Evolutionary conservation across 2,329 filamentous ascomycete genomes (phyloP).

Genomic region (Colletotrichum agaves): DNA sequence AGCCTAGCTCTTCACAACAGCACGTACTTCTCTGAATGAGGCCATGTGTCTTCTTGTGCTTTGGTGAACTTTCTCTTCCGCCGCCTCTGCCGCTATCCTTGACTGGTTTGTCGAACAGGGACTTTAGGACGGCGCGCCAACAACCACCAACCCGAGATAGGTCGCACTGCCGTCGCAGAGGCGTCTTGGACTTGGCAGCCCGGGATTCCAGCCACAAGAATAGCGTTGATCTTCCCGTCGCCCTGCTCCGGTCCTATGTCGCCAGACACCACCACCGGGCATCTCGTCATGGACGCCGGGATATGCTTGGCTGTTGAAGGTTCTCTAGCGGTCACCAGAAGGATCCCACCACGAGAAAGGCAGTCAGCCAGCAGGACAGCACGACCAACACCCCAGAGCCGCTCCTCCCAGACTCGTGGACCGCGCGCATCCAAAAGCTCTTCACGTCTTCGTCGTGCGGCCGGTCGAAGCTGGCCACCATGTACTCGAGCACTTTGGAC

Average conservation of each 20-base stretch:
- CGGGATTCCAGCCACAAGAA: conserved; percentile 6
- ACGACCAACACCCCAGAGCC: conserved; percentile 14
- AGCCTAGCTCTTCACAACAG: too few relatives aligned
- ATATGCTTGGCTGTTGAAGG: neutral
- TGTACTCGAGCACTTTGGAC: conserved; percentile 32
- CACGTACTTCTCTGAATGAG: too few relatives aligned
- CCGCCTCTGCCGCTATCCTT: neutral
- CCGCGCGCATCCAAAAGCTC: conserved; percentile 39
- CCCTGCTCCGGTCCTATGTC: neutral
- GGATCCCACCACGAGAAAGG: conserved; percentile 36
- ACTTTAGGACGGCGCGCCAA: neutral
- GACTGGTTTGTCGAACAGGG: neutral
- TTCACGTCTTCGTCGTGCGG: conserved; percentile 30
- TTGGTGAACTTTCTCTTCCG: neutral
- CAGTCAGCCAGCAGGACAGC: conserved; percentile 38
- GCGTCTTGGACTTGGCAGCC: conserved; percentile 11
- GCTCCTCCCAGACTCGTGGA: conserved; percentile 23
- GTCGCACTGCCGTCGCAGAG: conserved; percentile 1
- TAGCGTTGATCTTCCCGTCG: neutral
- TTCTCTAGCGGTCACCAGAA: neutral
- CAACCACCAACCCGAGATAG: conserved; percentile 9
- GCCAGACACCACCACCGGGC: neutral
- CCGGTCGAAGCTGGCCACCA: conserved; percentile 34
- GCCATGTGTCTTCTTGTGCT: neutral
- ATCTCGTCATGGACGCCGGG: neutral